Evolutionary conservation across 805 yeast genomes (phyloP), one percentile per base, ranked within the genome.

Genomic region (Grigorovia jiainica): DNA sequence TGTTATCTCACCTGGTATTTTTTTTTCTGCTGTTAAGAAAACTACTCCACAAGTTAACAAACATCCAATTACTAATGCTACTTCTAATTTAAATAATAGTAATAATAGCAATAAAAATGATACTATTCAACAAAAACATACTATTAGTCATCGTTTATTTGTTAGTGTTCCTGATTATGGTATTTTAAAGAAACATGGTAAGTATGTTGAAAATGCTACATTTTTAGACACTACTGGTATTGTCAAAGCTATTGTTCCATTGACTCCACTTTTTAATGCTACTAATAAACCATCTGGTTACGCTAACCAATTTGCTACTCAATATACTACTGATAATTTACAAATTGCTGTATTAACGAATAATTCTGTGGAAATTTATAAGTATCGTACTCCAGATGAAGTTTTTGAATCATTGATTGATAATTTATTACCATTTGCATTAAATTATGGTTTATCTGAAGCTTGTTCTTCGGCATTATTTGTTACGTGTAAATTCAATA

Each of bases 381-480:
- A 81, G 49, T 80, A 80, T 51, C 74, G 87, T 58, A 81, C 87
- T 3, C 92, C 95, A 6, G 89, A 82, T 57, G 74, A 81, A 57
- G 73, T 87, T 5, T 72, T 90, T 48, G 82, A 82, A 55, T 63
- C 82, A 0, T 65, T 85, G 43, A 76, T 79, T 39, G 89, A 81
- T 32, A 78, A 82, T 17, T 74, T 85, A 40, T 72, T 78, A 40
- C 73, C 79, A 40, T 86, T 86, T 56, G 76, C 81, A 15, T 73
- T 75, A 38, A 81, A 83, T 42, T 87, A 87, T 58, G 97, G 97
- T 5, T 73, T 80, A 40, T 79, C 84, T 40, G 98, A 94, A 60
- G 80, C 95, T 3, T 90, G 97, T 55, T 81, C 95, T 0, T 79
- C 92, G 1, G 83, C 96, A 9, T 68, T 92, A 39, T 82, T 83